Base-by-base conservation (phyloP, 2,329 filamentous ascomycete species). In the Capronia americana region DNA sequence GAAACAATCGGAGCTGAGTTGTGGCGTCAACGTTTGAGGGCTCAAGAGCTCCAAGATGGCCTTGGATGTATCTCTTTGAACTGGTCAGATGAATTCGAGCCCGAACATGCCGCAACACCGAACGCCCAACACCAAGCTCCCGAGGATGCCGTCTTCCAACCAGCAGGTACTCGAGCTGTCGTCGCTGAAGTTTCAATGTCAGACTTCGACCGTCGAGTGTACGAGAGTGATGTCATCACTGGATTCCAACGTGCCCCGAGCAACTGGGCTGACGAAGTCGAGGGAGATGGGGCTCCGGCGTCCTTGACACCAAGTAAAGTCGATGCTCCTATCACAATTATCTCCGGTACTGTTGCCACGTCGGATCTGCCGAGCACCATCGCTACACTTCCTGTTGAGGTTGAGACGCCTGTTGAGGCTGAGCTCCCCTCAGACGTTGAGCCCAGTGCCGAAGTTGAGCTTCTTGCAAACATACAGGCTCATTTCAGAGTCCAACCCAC, bases 231-330 rank as follows among this genome's bases (percentile, higher is more conserved):
- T 24, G 44, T 24, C 4, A 26, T 44, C 6, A 50, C n/a, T 48
- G 44, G 46, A 34, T 44, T 46, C 7, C 26, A 44, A 30, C 57
- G 24, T 50, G 41, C 30, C 14, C 20, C 30, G 17, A 48, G 44
- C n/a, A 32, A 54, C n/a, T 64, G 62, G 62, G 55, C 55, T 11
- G 62, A 64, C 8, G 62, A 64, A 10, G 48, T 54, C 4, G 62
- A 64, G 0, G 50, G 28, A 5, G 62, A 60, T 14, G 56, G 28
- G 8, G 17, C 5, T 44, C 17, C 20, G 38, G 38, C 38, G 38
- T 44, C 38, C 6, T 44, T n/a, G 38, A n/a, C 38, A 44, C 6
- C 38, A 44, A n/a, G 38, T 20, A 8, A n/a, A 1, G 38, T 20
- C 38, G 38, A 44, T n/a, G 17, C 17, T 8, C 5, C 6, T n/a